phyloP scores from a whole-genome alignment of 345 rosid species.

The Salix viminalis region DNA sequence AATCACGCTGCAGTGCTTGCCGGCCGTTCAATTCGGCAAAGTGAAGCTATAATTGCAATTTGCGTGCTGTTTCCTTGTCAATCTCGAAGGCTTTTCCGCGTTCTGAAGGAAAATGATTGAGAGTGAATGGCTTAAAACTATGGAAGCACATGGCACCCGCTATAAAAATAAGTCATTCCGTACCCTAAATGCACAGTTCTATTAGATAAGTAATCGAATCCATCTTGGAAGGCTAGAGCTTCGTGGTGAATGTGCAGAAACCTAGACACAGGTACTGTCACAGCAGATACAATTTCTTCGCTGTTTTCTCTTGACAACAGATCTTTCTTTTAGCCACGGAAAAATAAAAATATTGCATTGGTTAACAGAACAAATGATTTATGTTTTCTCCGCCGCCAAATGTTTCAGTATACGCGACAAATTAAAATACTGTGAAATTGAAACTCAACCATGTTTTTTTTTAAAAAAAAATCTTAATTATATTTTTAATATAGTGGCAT shows the following conservation, averaged over 20 bases:
- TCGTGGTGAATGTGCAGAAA: background rate
- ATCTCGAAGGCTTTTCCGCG: background rate
- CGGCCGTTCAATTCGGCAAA: background rate
- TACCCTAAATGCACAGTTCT: too few relatives aligned
- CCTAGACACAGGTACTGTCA: background rate
- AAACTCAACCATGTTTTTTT: too few relatives aligned
- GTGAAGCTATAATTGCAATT: background rate
- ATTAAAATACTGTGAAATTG: too few relatives aligned
- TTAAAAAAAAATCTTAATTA: too few relatives aligned
- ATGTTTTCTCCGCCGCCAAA: background rate
- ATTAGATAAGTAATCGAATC: too few relatives aligned
- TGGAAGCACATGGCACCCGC: background rate
- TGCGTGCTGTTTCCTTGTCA: background rate
- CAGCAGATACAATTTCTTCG: background rate
- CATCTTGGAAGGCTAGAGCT: background rate
- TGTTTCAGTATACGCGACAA: too few relatives aligned
- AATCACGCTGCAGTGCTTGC: background rate
- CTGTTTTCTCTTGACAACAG: background rate
- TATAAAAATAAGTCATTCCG: too few relatives aligned
- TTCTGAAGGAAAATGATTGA: constrained; percentile 8
- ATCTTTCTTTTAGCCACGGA: background rate
- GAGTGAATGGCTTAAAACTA: background rate
- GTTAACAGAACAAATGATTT: background rate
- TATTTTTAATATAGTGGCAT: too few relatives aligned
- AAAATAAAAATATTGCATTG: background rate